Conservation (phyloP, 306 rosid species). For the Vachellia collinsii region DNA sequence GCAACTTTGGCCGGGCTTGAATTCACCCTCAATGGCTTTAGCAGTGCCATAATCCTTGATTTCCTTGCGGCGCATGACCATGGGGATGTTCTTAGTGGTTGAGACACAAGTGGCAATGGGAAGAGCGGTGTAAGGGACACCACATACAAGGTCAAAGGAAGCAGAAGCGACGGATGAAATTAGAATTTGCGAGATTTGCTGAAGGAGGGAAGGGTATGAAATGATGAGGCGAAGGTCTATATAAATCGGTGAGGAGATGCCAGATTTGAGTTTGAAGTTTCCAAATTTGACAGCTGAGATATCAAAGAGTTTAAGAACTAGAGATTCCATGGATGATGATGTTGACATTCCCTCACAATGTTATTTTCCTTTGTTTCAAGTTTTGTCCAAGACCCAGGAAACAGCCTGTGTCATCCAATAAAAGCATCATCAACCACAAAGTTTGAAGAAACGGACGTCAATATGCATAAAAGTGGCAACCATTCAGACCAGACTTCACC, state of each 20-base stretch:
- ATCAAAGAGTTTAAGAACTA: slow-evolving; percentile 77
- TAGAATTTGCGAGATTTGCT: slow-evolving; percentile 73
- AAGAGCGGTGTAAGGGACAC: slow-evolving; percentile 92
- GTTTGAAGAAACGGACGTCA: not conserved
- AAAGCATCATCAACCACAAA: slow-evolving; percentile 5
- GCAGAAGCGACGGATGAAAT: slow-evolving; percentile 68
- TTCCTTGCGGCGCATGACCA: slow-evolving; percentile 97
- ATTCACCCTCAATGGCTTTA: slow-evolving; percentile 80
- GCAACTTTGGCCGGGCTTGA: slow-evolving; percentile 64
- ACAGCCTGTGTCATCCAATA: slow-evolving; percentile 34
- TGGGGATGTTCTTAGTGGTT: slow-evolving; percentile 55
- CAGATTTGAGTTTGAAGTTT: slow-evolving; percentile 90
- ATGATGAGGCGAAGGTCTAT: slow-evolving; percentile 91
- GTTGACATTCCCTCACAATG: slow-evolving; percentile 41
- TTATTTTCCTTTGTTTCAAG: not conserved
- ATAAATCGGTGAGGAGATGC: slow-evolving; percentile 89
- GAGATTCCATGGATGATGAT: slow-evolving; percentile 65
- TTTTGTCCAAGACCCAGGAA: slow-evolving; percentile 24
- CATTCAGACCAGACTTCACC: slow-evolving; percentile 16
- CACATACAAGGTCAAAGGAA: slow-evolving; percentile 69
- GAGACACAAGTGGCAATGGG: slow-evolving; percentile 88
- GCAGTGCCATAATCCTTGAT: slow-evolving; percentile 89
- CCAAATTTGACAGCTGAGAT: slow-evolving; percentile 94
- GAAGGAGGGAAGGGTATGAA: slow-evolving; percentile 79
- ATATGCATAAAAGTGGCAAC: slow-evolving; percentile 15